Base-by-base conservation (phyloP, 2,329 filamentous ascomycete species). In the Trichoderma lentiforme region DNA sequence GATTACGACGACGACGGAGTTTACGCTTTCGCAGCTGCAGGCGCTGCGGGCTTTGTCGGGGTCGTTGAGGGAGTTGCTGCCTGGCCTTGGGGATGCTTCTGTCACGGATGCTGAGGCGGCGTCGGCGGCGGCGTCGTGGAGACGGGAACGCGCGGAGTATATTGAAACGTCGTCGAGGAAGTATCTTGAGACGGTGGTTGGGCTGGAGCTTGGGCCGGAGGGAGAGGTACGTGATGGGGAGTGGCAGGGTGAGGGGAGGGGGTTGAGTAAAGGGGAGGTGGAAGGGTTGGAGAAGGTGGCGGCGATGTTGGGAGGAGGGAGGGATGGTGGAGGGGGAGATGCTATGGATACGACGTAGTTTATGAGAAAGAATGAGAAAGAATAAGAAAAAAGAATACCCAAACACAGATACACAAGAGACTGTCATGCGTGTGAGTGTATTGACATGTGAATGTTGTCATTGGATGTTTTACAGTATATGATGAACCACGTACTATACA, bases 21-120 rank as follows among this genome's bases (percentile, higher is more conserved):
- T 98, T 80, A 90, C 93, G 0, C 86, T 97, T 24, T 92, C 92
- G 2, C 95, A 98, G 79, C 85, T 98, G 24, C 93, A 94, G 32
- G 90, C 93, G 0, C 85, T 99, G 60, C 90, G 93, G 72, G 84
- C 89, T 8, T 85, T 97, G 26, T 89, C 86, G 3, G 79, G 81
- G 4, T 84, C 84, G 8, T 84, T 97, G 63, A 85, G 89, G 11
- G 86, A 88, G 14, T 83, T 97, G 43, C 85, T 90, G 73, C 90
- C 92, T 0, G 89, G 91, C 72, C 82, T 97, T 32, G 73, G 18
- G 79, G 80, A 32, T 80, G 80, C 4, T 24, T 78, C 79, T 34
- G 72, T 77, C 76, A 62, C 81, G 85, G 53, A 43, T 9, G 28
- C 36, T 74, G 73, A 78, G 56, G 73, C 76, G 74, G 76, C 11